Conservation (phyloP, 2,329 filamentous ascomycete species). For the Moelleriella libera region DNA sequence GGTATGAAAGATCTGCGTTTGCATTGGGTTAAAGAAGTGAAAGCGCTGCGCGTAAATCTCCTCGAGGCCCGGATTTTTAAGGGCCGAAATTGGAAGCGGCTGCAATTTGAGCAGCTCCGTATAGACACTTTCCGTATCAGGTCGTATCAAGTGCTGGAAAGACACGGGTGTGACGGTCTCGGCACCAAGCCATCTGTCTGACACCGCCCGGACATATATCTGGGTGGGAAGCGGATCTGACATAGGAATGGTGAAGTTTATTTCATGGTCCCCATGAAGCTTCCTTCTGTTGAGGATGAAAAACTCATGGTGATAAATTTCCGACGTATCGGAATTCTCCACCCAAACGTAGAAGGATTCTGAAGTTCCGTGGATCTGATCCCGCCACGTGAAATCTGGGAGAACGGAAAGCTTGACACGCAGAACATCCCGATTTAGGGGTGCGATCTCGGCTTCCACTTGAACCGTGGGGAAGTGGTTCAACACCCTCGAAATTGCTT, state of each 20-base stretch:
- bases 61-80: conserved; percentile 78
- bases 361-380: conserved; percentile 81
- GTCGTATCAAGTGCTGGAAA: conserved; percentile 93
- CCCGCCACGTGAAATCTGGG: conserved; percentile 90
- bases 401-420: conserved; percentile 78
- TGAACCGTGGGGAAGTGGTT: conserved; percentile 86
- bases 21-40: conserved; percentile 98
- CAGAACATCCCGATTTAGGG: conserved; percentile 84
- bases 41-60: conserved; percentile 82
- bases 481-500: conserved; percentile 64
- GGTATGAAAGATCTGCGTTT: conserved; percentile 95
- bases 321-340: conserved; percentile 91
- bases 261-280: conserved; percentile 88
- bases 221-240: conserved; percentile 88
- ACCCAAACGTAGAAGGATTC: conserved; percentile 99
- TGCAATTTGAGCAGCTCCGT: conserved; percentile 88
- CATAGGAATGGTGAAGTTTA: conserved; percentile 93
- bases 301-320: conserved; percentile 96
- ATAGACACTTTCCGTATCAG: conserved; percentile 94
- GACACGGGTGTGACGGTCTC: conserved; percentile 93
- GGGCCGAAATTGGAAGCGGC: conserved; percentile 69
- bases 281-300: conserved; percentile 87
- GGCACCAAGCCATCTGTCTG: conserved; percentile 90
- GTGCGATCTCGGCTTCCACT: conserved; percentile 88
- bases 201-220: conserved; percentile 89